Conservation (phyloP, 352 stramenopile species). For the Globisporangium irregulare region DNA sequence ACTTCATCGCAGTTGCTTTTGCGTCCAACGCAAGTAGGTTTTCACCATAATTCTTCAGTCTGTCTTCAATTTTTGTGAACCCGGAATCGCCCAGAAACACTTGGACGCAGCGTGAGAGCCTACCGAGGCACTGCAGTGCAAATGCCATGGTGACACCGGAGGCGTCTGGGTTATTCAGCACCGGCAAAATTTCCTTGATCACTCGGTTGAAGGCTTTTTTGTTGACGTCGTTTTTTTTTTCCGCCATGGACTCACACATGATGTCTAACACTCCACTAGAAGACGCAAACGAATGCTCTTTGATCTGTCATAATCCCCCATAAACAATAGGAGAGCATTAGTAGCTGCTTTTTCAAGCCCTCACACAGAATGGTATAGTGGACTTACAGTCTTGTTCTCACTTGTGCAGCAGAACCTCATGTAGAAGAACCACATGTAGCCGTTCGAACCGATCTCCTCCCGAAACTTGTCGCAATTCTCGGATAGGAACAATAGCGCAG, state of each 20-base stretch:
- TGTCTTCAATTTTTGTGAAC: constrained; percentile 66
- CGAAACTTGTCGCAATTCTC: constrained; percentile 40
- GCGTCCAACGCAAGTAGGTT: constrained; percentile 57
- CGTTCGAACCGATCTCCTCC: constrained; percentile 53
- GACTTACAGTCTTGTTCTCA: constrained; percentile 69
- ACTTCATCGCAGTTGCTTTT: constrained; percentile 48
- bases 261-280: constrained; percentile 43
- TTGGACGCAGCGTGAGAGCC: constrained; percentile 40
- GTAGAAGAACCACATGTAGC: constrained; percentile 57
- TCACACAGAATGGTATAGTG: not conserved
- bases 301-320: constrained; percentile 41
- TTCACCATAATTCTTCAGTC: constrained; percentile 67
- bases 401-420: constrained; percentile 66
- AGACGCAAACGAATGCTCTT: constrained; percentile 54
- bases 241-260: constrained; percentile 36
- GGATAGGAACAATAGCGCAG: constrained; percentile 49
- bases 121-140: constrained; percentile 51
- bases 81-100: constrained; percentile 47
- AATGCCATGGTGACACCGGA: constrained; percentile 40
- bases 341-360: not conserved
- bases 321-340: not conserved
- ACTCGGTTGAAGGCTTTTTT: constrained; percentile 76
- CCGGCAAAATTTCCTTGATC: constrained; percentile 64
- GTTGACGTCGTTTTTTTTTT: constrained; percentile 38
- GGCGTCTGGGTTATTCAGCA: constrained; percentile 47